Percentiles rank a stretch among this genome's conserved stretches.
These are phyloP conservation scores for Cardamine occulta DNA, from an alignment of 345 rosid genomes.

Conservation along the genomic window DNA sequence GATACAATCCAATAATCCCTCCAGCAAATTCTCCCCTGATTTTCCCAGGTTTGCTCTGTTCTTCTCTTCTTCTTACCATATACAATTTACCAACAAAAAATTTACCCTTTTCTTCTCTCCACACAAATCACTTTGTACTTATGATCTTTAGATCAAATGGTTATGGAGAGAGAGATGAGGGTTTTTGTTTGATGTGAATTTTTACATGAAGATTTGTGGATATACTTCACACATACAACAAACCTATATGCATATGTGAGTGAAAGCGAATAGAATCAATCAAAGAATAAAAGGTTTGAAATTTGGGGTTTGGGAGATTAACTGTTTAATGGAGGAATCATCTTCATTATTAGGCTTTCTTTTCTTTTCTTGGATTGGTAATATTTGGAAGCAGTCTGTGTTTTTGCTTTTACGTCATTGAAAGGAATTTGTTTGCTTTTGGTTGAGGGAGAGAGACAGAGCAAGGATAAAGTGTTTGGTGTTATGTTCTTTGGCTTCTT, in stretches of 20 bases:
- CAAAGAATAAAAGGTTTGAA: constrained; percentile 28
- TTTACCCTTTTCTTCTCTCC: constrained; percentile 21
- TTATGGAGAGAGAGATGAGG: not conserved
- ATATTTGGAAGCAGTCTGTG: constrained; percentile 39
- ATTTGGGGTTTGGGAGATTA: constrained; percentile 35
- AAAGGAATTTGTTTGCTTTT: constrained; percentile 35
- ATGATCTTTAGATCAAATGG: constrained; percentile 5
- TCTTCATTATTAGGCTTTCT: constrained; percentile 21
- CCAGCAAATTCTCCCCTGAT: constrained; percentile 72
- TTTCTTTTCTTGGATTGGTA: constrained; percentile 34
- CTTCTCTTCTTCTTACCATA: constrained; percentile 40
- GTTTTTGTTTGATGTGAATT: not conserved
- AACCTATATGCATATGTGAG: constrained; percentile 21
- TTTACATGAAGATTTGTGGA: not conserved
- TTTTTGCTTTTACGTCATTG: constrained; percentile 45
- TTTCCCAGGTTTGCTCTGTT: constrained; percentile 89
- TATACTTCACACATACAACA: not conserved
- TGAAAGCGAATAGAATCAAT: constrained; percentile 26
- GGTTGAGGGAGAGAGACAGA: constrained; percentile 9
- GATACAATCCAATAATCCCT: constrained; percentile 89
- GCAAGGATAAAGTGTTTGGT: constrained; percentile 36
- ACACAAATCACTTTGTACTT: not conserved
- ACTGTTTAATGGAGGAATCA: constrained; percentile 36
- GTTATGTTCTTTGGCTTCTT: constrained; percentile 21
- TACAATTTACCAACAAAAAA: not conserved